Evolutionary conservation across 345 rosid genomes (phyloP).

Genomic region (Eutrema yunnanense): DNA sequence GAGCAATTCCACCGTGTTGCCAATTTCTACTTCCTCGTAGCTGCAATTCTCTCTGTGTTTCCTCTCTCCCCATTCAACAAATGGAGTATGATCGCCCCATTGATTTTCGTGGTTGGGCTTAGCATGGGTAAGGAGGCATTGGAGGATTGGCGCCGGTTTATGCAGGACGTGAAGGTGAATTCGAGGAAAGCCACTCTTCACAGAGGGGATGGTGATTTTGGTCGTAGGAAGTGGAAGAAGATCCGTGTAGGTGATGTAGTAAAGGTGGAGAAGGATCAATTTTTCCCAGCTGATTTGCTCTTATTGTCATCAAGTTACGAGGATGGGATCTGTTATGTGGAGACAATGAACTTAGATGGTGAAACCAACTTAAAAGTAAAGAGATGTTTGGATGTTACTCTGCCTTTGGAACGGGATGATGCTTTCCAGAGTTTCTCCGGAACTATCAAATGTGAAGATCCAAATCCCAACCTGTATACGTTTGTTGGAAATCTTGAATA

Average conservation of each 20-base stretch:
- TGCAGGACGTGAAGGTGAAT: conserved; percentile 46
- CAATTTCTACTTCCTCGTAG: conserved; percentile 61
- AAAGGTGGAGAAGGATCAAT: conserved; percentile 53
- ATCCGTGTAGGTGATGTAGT: conserved; percentile 63
- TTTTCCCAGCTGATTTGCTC: conserved; percentile 66
- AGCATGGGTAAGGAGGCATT: conserved; percentile 67
- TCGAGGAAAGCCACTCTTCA: conserved; percentile 38
- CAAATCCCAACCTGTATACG: conserved; percentile 64
- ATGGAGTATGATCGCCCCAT: conserved; percentile 45
- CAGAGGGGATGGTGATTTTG: conserved; percentile 44
- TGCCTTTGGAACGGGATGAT: conserved; percentile 42
- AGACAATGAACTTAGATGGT: conserved; percentile 81
- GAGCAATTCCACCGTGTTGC: conserved; percentile 84
- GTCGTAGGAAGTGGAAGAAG: conserved; percentile 44
- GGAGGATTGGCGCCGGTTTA: conserved; percentile 65
- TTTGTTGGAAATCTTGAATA: conserved; percentile 63
- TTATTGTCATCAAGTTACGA: conserved; percentile 67
- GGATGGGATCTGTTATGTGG: conserved; percentile 78
- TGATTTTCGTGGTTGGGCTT: conserved; percentile 57
- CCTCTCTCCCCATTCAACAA: conserved; percentile 41
- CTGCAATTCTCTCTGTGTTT: conserved; percentile 44
- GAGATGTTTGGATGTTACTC: conserved; percentile 53
- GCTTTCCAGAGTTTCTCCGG: conserved; percentile 37
- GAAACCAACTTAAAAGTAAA: conserved; percentile 69
- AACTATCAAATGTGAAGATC: conserved; percentile 57